phyloP scores from a whole-genome alignment of 2,329 filamentous ascomycete species.

The Apiospora pterosperma region DNA sequence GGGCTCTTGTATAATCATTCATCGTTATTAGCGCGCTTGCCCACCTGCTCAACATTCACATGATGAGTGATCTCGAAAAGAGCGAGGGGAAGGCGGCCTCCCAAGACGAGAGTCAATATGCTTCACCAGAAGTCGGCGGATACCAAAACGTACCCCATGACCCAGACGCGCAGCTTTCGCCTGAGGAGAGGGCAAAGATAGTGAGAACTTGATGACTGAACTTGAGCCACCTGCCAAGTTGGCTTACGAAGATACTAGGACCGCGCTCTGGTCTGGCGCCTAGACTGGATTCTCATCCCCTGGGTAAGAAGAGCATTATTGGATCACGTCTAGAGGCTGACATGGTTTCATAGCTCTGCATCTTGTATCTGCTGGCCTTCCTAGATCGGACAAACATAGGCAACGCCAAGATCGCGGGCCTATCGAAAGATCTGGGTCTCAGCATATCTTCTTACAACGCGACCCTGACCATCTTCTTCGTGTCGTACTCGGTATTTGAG shows the following conservation, averaged over 20 bases:
- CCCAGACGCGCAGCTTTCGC: conserved; percentile 54
- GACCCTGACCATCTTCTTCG: conserved; percentile 79
- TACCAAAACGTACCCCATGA: conserved; percentile 33
- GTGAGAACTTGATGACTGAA: conserved; percentile 32
- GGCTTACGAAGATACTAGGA: conserved; percentile 20
- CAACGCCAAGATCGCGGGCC: conserved; percentile 61
- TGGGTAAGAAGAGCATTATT: conserved; percentile 24
- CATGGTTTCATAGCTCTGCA: conserved; percentile 46
- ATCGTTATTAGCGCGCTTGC: background rate
- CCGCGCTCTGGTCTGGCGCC: conserved; percentile 25
- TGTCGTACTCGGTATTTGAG: conserved; percentile 80
- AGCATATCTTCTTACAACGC: conserved; percentile 66
- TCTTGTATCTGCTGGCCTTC: conserved; percentile 73
- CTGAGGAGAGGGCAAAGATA: conserved; percentile 51
- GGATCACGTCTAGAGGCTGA: conserved; percentile 19
- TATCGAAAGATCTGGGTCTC: conserved; percentile 57
- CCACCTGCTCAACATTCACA: background rate
- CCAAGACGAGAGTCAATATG: background rate
- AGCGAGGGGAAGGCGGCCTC: background rate
- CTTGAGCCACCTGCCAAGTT: conserved; percentile 6
- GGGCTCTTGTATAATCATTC: background rate
- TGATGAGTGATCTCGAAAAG: conserved; percentile 28
- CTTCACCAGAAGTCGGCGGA: background rate
- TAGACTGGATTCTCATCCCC: conserved; percentile 32
- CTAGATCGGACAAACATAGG: conserved; percentile 72